phyloP scores from a whole-genome alignment of 257 asterid genomes.

The Nemophila menziesii region DNA sequence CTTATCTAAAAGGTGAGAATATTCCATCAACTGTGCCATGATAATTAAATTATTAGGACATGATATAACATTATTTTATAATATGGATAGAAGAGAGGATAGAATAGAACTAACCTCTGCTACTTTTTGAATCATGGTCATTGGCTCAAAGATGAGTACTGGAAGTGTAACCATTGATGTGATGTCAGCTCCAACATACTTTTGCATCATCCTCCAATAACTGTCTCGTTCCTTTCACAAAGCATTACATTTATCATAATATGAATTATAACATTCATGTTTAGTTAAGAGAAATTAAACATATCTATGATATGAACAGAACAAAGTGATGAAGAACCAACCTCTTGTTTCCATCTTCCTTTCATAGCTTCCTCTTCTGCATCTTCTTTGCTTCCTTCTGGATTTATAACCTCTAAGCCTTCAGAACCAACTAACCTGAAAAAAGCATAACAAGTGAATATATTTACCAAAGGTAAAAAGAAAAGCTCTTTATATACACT shows the following conservation, averaged over 20 bases:
- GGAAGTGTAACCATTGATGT: constrained; percentile 99
- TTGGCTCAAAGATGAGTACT: constrained; percentile 96
- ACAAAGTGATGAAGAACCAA: constrained; percentile 12
- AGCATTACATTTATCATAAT: constrained; percentile 3
- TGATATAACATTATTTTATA: constrained; percentile 9
- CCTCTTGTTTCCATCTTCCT: constrained; percentile 95
- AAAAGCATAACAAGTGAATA: constrained; percentile 6
- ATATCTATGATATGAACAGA: not conserved
- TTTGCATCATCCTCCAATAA: constrained; percentile 99
- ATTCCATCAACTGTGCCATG: constrained; percentile 89
- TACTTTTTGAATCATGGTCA: constrained; percentile 98
- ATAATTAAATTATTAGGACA: constrained; percentile 9
- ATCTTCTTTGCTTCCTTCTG: constrained; percentile 96
- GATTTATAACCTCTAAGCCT: constrained; percentile 96
- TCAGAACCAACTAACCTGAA: constrained; percentile 70
- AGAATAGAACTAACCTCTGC: constrained; percentile 74
- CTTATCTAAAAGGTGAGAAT: constrained; percentile 70
- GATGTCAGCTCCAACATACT: constrained; percentile 80
- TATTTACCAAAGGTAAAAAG: too few species aligned
- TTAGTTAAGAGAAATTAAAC: not conserved
- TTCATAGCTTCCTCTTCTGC: constrained; percentile 91
- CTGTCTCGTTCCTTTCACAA: constrained; percentile 68
- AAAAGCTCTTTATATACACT: too few species aligned
- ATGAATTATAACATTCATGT: not conserved
- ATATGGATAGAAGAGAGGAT: constrained; percentile 2